Percentiles rank a stretch among this genome's conserved stretches.
phyloP scores from a whole-genome alignment of 495 filamentous ascomycete species.

The Arthonia radiata region DNA sequence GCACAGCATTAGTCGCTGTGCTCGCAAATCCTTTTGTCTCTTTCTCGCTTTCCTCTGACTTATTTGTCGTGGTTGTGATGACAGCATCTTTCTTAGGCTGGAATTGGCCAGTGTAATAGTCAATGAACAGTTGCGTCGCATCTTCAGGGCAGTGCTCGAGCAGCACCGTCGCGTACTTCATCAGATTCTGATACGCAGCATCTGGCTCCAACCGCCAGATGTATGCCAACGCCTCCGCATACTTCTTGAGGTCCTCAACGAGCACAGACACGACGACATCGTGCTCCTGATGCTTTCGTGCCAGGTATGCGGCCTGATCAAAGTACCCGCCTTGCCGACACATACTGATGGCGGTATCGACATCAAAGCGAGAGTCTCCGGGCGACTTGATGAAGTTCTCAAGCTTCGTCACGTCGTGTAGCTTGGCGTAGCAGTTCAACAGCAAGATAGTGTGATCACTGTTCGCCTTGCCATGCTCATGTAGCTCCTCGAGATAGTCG shows the following conservation, averaged over 20 bases:
- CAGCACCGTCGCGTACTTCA: conserved; percentile 84
- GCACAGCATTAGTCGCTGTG: conserved; percentile 40
- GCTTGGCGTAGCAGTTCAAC: conserved; percentile 90
- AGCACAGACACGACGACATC: conserved; percentile 85
- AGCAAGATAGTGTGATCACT: conserved; percentile 91
- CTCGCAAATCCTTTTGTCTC: conserved; percentile 16
- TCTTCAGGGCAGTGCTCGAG: conserved; percentile 58
- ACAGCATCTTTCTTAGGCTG: conserved; percentile 39
- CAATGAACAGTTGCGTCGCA: conserved; percentile 67
- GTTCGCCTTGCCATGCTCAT: conserved; percentile 80
- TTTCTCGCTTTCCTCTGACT: too few species aligned
- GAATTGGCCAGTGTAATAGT: conserved; percentile 77
- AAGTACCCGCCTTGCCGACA: conserved; percentile 95
- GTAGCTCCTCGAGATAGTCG: conserved; percentile 88
- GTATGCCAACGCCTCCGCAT: conserved; percentile 68
- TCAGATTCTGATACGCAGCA: conserved; percentile 60
- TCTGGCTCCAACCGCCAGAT: conserved; percentile 76
- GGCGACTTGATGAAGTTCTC: conserved; percentile 92
- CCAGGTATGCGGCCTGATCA: conserved; percentile 86
- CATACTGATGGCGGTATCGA: conserved; percentile 94
- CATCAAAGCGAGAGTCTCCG: conserved; percentile 83
- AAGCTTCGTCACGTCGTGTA: conserved; percentile 86
- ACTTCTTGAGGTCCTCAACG: conserved; percentile 80
- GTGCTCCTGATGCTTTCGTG: conserved; percentile 80
- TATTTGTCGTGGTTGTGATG: conserved; percentile 23